Evolutionary conservation across 768 basidiomycete species (phyloP).

Genomic region (Sporobolomyces phaffii): DNA sequence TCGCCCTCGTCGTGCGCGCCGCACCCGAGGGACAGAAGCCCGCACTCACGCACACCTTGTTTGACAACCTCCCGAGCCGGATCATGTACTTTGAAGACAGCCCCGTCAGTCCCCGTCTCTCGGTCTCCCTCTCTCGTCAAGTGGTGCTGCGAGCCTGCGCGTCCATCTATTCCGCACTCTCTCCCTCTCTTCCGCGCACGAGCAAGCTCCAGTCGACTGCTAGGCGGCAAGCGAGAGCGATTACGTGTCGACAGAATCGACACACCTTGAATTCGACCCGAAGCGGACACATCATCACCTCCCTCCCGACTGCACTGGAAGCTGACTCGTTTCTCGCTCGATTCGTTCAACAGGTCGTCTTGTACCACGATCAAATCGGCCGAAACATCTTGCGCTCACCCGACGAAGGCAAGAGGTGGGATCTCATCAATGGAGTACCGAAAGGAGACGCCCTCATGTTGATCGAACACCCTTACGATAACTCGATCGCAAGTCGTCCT

Average conservation of each 20-base stretch:
- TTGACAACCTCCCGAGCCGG: conserved; percentile 37
- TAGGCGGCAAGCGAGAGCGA: too few species aligned
- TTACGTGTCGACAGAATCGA: too few species aligned
- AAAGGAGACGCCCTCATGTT: conserved; percentile 62
- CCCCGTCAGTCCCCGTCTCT: conserved; percentile 53
- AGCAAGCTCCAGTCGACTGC: too few species aligned
- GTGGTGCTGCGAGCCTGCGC: background rate
- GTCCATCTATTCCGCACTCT: background rate
- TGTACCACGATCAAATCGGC: conserved; percentile 70
- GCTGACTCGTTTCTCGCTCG: background rate
- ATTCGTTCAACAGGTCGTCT: conserved; percentile 55
- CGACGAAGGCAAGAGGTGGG: conserved; percentile 79
- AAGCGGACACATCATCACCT: conserved; percentile 2
- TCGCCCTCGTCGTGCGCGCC: background rate
- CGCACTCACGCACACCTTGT: conserved; percentile 33
- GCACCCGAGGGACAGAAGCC: conserved; percentile 23
- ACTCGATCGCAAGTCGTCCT: conserved; percentile 57
- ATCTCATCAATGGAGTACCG: conserved; percentile 52
- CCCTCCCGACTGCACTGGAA: background rate
- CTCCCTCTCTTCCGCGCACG: too few species aligned
- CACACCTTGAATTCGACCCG: too few species aligned
- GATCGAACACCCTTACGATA: conserved; percentile 80
- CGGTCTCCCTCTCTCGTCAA: background rate
- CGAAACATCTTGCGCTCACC: conserved; percentile 69
- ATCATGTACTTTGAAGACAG: conserved; percentile 82